Conservation (phyloP, 148 eudicot species). For the Pouteria glomerata region DNA sequence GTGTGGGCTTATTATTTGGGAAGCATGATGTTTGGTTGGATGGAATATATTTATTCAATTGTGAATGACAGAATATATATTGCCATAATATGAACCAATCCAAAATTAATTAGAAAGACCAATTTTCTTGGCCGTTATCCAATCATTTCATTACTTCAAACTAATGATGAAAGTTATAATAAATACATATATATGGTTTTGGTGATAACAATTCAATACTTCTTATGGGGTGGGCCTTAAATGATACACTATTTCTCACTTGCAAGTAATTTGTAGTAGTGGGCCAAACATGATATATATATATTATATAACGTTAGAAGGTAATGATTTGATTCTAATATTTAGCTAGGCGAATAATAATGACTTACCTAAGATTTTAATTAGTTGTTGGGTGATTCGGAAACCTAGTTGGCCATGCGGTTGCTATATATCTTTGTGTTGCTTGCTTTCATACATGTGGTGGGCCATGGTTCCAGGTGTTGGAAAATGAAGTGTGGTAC, state of each 20-base stretch:
- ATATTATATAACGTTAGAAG: too few species aligned
- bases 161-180: background rate
- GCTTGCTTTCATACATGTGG: background rate
- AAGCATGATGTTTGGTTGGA: background rate
- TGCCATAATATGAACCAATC: background rate
- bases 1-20: background rate
- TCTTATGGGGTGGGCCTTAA: too few species aligned
- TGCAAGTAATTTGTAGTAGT: background rate
- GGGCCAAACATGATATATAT: background rate
- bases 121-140: background rate
- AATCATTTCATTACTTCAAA: slow-evolving; percentile 2
- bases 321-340: background rate
- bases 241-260: background rate
- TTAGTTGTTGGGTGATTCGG: background rate
- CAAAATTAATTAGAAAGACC: too few species aligned
- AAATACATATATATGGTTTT: background rate
- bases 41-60: background rate
- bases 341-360: background rate
- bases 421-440: background rate
- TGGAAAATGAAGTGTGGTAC: too few species aligned
- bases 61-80: background rate
- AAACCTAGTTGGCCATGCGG: slow-evolving; percentile 5
- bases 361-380: background rate
- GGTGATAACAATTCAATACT: too few species aligned
- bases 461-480: too few species aligned